Evolutionary conservation across 192 early-diverging fungal genomes (phyloP).

Genomic region (Coemansia sp.): DNA sequence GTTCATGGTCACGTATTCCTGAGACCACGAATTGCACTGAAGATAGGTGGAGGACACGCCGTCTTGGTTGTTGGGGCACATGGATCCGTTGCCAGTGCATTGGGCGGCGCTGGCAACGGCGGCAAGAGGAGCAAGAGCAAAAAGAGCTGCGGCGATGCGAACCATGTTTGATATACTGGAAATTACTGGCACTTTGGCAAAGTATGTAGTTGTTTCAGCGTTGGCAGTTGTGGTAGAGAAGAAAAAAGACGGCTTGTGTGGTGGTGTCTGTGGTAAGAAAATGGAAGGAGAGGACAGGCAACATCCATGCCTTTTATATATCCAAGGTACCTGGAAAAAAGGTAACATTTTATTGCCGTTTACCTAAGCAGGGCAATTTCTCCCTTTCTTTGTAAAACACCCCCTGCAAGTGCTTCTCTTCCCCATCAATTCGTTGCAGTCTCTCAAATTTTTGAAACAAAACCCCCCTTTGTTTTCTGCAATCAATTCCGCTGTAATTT

Average conservation of each 20-base stretch:
- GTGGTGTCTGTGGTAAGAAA: not conserved
- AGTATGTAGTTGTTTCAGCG: not conserved
- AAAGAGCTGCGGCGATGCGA: slow-evolving; percentile 29
- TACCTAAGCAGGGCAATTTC: not conserved
- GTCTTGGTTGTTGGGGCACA: slow-evolving; percentile 48
- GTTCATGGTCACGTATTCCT: slow-evolving; percentile 27
- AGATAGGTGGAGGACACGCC: slow-evolving; percentile 54
- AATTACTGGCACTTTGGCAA: not conserved
- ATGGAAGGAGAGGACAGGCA: not conserved
- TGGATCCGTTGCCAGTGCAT: slow-evolving; percentile 48
- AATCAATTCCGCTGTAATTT: not conserved
- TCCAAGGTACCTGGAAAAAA: not conserved
- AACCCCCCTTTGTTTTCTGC: not conserved
- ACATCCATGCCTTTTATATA: not conserved
- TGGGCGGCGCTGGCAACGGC: slow-evolving; percentile 26
- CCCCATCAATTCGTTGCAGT: not conserved
- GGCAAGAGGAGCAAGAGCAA: slow-evolving; percentile 25
- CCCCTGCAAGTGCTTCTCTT: not conserved
- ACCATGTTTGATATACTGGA: slow-evolving; percentile 23
- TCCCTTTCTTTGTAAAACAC: not conserved
- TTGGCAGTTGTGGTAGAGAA: not conserved
- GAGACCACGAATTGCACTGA: slow-evolving; percentile 48
- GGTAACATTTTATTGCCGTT: not conserved
- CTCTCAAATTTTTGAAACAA: slow-evolving; percentile 3
- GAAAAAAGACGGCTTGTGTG: slow-evolving; percentile 6